These are phyloP conservation scores for Diophrys sp. DNA, from an alignment of 73 alveolate genomes.

Conservation along the genomic window DNA sequence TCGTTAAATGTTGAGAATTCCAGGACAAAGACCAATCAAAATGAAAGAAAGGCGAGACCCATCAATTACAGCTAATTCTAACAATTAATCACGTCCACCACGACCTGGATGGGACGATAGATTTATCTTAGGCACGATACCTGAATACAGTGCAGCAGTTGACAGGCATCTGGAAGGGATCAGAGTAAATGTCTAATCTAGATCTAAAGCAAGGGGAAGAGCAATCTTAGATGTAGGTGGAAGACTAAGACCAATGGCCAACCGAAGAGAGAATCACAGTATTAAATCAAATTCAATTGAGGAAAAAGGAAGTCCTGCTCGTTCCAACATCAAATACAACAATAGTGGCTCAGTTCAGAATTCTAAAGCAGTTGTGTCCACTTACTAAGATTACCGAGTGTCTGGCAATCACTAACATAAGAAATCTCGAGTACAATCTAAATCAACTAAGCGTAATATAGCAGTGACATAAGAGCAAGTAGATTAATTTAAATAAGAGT, in stretches of 20 bases:
- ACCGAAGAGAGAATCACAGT: neutral
- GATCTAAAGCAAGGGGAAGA: neutral
- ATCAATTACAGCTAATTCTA: no score
- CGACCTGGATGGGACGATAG: neutral
- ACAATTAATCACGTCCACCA: no score
- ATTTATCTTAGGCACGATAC: neutral
- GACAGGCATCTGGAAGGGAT: conserved; percentile 10
- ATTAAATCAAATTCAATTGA: conserved; percentile 4
- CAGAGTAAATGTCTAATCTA: neutral
- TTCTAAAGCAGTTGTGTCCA: no score
- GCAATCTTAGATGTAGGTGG: neutral
- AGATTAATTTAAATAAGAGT: conserved; percentile 26
- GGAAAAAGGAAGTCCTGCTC: neutral
- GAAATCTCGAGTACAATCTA: conserved; percentile 14
- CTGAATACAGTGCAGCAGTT: neutral
- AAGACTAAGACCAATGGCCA: neutral
- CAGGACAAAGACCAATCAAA: conserved; percentile 6
- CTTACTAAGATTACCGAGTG: no score
- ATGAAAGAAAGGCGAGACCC: no score
- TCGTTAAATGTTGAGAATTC: conserved; percentile 3
- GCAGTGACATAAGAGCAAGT: conserved; percentile 11
- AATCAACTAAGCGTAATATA: conserved; percentile 6
- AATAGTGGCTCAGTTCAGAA: no score
- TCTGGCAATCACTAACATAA: neutral
- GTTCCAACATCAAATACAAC: neutral